Conservation (phyloP, 495 filamentous ascomycete genomes). For the Viridothelium virens region DNA sequence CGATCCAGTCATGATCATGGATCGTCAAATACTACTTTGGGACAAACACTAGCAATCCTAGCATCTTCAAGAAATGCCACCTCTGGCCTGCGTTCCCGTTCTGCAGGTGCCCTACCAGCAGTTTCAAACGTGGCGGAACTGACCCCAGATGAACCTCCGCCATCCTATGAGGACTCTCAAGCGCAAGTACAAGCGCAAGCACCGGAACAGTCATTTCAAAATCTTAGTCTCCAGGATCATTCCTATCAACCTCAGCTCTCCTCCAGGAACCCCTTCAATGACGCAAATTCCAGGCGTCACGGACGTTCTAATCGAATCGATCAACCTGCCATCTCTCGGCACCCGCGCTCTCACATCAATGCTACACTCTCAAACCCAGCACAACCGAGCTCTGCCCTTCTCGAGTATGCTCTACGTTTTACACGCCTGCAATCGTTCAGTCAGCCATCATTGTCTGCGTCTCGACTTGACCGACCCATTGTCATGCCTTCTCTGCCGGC, state of each 20-base stretch:
- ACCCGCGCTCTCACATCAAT: background rate
- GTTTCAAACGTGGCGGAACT: background rate
- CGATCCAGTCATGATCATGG: background rate
- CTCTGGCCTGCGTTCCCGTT: background rate
- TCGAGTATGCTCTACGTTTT: background rate
- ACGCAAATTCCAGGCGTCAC: background rate
- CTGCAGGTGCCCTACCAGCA: background rate
- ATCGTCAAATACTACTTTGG: too few species aligned
- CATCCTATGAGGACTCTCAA: constrained; percentile 3
- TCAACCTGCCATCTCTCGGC: background rate
- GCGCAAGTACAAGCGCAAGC: background rate
- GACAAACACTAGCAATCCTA: too few species aligned
- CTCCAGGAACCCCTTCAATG: background rate
- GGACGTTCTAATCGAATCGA: background rate
- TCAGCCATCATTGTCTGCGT: background rate
- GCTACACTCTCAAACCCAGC: background rate
- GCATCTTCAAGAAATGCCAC: too few species aligned
- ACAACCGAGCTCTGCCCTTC: background rate
- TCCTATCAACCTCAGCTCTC: background rate
- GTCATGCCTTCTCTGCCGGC: background rate
- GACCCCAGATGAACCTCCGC: background rate
- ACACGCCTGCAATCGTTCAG: background rate
- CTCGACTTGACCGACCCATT: background rate
- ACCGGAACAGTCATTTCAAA: background rate
- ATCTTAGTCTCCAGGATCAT: background rate